Base-by-base conservation (phyloP, 2,329 filamentous ascomycete species). In the Tothia fuscella region DNA sequence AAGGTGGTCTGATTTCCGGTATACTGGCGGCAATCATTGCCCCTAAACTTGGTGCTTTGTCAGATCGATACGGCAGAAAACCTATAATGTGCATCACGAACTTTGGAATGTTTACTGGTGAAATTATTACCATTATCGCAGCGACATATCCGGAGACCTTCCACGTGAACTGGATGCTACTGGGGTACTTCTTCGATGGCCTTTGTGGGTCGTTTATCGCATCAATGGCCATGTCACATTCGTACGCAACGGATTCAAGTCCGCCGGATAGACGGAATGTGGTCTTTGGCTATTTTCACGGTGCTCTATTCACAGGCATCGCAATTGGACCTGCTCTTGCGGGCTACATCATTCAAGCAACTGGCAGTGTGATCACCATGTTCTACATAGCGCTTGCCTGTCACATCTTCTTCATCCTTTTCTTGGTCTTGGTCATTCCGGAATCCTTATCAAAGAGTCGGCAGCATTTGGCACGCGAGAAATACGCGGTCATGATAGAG, bases 191-290 rank as follows among this genome's bases (percentile, higher is more conserved):
- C 7, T 68, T 88, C 34, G 91, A 98, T 55, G 91, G 91, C 4
- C 55, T 94, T 4, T 78, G 78, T 7, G 91, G 91, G 6, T 94
- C 88, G 1, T 94, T 95, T 57, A 93, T 87, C 1, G 76, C 85
- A 1, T 81, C 80, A 21, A 82, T 82, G 66, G 78, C 81, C 34
- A 65, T 93, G 44, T 79, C 77, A 17, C 80, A 93, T 57, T 86
- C 89, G 0, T 98, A 96, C 59, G 80, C 83, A 10, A 80, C 85
- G 30, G 91, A 98, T 59, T 94, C 86, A 60, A 89, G 87, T 0
- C 68, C 82, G 3, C 83, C 87, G 0, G 80, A 82, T 22, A 76
- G 76, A 53, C 78, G 91, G 16, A 83, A 81, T 46, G 82, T 93
- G 6, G 76, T 79, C 4, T 91, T 96, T 58, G 88, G 86, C 5